These are phyloP conservation scores for Artomyces pyxidatus DNA, from an alignment of 768 basidiomycete species.

Conservation along the genomic window DNA sequence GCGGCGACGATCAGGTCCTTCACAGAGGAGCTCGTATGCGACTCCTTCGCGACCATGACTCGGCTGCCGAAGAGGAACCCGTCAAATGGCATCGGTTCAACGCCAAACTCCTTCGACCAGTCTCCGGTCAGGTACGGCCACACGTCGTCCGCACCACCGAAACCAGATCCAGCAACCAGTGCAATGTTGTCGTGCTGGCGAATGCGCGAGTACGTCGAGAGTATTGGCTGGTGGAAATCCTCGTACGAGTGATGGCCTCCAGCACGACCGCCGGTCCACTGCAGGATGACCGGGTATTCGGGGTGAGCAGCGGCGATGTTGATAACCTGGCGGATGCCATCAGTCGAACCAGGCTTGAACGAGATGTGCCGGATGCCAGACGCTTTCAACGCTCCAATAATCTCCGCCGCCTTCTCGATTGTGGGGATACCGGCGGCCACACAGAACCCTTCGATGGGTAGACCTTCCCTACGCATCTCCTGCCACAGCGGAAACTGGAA, in stretches of 20 bases:
- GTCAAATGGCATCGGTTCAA: constrained; percentile 97
- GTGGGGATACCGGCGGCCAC: constrained; percentile 96
- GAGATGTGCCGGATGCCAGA: constrained; percentile 94
- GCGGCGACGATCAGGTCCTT: constrained; percentile 96
- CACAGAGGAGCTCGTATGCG: constrained; percentile 88
- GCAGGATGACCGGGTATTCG: constrained; percentile 93
- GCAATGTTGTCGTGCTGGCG: constrained; percentile 83
- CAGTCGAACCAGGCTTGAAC: constrained; percentile 97
- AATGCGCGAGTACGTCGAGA: constrained; percentile 84
- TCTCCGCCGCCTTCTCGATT: constrained; percentile 95
- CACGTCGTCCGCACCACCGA: constrained; percentile 89
- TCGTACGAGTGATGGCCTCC: constrained; percentile 98
- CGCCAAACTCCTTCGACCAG: constrained; percentile 79
- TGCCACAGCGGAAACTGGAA: constrained; percentile 99
- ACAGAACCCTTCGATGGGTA: constrained; percentile 98
- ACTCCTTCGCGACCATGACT: constrained; percentile 98
- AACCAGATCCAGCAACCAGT: constrained; percentile 91
- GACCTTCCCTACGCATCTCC: constrained; percentile 91
- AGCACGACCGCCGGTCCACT: constrained; percentile 99
- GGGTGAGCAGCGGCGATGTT: constrained; percentile 92
- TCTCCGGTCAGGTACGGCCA: constrained; percentile 97
- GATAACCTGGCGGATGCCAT: constrained; percentile 95
- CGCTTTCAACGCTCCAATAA: constrained; percentile 72
- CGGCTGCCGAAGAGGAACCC: constrained; percentile 94
- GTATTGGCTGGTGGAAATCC: constrained; percentile 95